These are phyloP conservation scores for Solanum appendiculatum DNA, from an alignment of 257 asterid species.

Conservation along the genomic window DNA sequence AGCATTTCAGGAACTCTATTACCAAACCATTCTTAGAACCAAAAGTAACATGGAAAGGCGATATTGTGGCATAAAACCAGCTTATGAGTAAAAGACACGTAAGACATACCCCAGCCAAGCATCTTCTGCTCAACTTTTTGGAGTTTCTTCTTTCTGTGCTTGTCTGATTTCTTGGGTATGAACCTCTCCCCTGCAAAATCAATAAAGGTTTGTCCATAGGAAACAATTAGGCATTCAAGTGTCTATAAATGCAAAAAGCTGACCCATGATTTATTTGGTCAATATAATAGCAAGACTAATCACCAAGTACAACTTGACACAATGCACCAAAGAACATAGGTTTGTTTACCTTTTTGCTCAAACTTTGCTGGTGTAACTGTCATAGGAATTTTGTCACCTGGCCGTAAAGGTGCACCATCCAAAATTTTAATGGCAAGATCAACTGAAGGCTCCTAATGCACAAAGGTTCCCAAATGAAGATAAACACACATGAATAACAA, in stretches of 20 bases:
- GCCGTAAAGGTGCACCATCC: conserved; percentile 85
- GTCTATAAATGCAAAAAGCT: not conserved
- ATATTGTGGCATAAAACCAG: not conserved
- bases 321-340: conserved; percentile 4
- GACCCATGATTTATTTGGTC: not conserved
- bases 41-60: not conserved
- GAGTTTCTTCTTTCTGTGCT: conserved; percentile 77
- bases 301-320: not conserved
- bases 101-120: conserved; percentile 94
- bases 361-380: conserved; percentile 77
- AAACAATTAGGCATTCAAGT: not conserved
- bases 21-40: not conserved
- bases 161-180: conserved; percentile 75
- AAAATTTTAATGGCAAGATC: conserved; percentile 69
- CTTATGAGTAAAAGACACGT: not conserved
- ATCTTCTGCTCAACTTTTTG: conserved; percentile 86
- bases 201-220: not conserved
- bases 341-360: conserved; percentile 79
- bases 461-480: not conserved
- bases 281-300: not conserved
- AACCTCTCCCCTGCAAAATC: conserved; percentile 60
- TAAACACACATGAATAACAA: not conserved
- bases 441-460: conserved; percentile 88
- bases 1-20: not conserved
- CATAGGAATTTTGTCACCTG: conserved; percentile 66